Percentiles rank a stretch among this genome's conserved stretches.
Evolutionary conservation across 169 alveolate genomes (phyloP).

Genomic region (Eimeria tenella): DNA sequence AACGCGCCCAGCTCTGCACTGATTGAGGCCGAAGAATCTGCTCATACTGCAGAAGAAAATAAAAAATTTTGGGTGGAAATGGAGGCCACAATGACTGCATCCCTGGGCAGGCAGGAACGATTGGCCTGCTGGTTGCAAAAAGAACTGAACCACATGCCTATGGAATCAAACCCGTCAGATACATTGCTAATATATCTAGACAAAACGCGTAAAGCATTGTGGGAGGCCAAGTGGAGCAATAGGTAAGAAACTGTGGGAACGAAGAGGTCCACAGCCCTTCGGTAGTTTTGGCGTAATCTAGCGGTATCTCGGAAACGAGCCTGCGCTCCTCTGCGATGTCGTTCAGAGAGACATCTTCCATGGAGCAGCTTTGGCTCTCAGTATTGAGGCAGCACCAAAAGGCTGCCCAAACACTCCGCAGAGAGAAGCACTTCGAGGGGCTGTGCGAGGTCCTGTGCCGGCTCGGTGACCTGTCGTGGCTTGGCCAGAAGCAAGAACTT

Average conservation of each 20-base stretch:
- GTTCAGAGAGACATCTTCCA: background rate
- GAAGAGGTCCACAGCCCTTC: background rate
- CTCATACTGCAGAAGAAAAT: background rate
- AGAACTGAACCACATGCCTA: background rate
- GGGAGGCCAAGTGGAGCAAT: conserved; percentile 38
- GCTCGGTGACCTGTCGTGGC: conserved; percentile 49
- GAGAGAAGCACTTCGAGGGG: conserved; percentile 18
- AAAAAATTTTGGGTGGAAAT: conserved; percentile 16
- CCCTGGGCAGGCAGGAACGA: conserved; percentile 8
- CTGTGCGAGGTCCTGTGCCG: conserved; percentile 17
- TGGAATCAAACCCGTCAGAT: background rate
- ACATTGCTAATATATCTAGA: background rate
- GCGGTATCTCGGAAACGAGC: background rate
- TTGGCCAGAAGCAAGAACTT: background rate
- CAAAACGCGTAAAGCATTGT: background rate
- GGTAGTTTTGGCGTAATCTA: background rate
- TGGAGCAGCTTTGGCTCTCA: conserved; percentile 26
- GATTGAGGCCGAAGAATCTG: conserved; percentile 40
- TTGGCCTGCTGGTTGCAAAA: background rate
- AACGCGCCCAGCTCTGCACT: background rate
- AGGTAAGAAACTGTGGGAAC: background rate
- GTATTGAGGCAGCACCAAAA: conserved; percentile 24
- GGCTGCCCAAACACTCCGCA: conserved; percentile 3
- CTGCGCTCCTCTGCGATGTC: background rate
- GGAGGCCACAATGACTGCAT: background rate